Evolutionary conservation across 2,329 filamentous ascomycete genomes (phyloP).

Genomic region (Dichotomopilus funicola): DNA sequence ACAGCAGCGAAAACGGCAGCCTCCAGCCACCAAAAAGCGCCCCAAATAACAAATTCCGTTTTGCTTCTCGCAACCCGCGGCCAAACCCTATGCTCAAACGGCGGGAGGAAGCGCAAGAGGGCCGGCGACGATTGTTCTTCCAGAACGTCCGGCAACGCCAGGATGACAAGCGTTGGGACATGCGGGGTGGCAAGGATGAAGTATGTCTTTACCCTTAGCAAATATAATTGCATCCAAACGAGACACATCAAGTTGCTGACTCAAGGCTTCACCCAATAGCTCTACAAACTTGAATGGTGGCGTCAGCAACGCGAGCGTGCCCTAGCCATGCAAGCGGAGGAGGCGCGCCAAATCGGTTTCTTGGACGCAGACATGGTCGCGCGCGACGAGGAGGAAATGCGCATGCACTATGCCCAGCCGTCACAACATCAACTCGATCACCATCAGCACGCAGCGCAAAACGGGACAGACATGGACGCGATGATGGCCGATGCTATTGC

Average conservation of each 20-base stretch:
- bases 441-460: conserved; percentile 5
- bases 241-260: neutral
- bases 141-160: conserved; percentile 56
- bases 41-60: conserved; percentile 11
- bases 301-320: conserved; percentile 33
- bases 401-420: conserved; percentile 20
- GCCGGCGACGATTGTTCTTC: conserved; percentile 61
- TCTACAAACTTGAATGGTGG: conserved; percentile 38
- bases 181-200: conserved; percentile 58
- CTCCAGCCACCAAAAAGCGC: conserved; percentile 16
- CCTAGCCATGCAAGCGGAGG: conserved; percentile 31
- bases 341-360: neutral
- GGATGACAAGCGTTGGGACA: conserved; percentile 54
- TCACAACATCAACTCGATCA: conserved; percentile 7
- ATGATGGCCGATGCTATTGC: conserved; percentile 48
- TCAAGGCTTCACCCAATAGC: conserved; percentile 21
- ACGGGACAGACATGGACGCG: conserved; percentile 34
- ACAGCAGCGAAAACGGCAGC: conserved; percentile 19
- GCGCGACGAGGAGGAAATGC: conserved; percentile 19
- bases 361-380: conserved; percentile 33
- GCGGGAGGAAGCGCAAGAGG: conserved; percentile 57
- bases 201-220: conserved; percentile 26
- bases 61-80: conserved; percentile 10
- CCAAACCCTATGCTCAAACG: conserved; percentile 55
- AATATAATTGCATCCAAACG: too few relatives aligned